phyloP scores from a whole-genome alignment of 768 basidiomycete genomes.

The Termitomyces sp. region DNA sequence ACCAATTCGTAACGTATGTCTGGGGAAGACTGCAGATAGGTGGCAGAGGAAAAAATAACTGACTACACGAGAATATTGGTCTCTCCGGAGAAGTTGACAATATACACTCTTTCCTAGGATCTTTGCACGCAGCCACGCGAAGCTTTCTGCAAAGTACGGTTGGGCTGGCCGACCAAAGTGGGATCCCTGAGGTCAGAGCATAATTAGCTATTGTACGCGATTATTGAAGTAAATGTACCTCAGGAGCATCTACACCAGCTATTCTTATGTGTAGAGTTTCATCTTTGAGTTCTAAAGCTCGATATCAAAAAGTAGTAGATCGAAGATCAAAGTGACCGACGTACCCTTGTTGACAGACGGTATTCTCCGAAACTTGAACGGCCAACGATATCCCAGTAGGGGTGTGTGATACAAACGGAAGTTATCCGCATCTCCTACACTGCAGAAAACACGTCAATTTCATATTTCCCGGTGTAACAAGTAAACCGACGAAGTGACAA shows the following conservation, averaged over 20 bases:
- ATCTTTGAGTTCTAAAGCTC: slow-evolving; percentile 63
- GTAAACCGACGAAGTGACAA: slow-evolving; percentile 67
- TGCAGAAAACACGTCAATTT: slow-evolving; percentile 20
- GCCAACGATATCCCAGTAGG: slow-evolving; percentile 68
- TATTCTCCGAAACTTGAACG: slow-evolving; percentile 62
- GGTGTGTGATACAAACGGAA: slow-evolving; percentile 89
- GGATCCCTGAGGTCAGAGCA: slow-evolving; percentile 44
- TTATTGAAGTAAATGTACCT: slow-evolving; percentile 43
- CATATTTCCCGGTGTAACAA: background rate
- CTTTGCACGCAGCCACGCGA: slow-evolving; percentile 62
- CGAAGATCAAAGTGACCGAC: background rate
- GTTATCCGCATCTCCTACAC: slow-evolving; percentile 86
- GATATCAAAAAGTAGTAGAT: background rate
- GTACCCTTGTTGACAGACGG: slow-evolving; percentile 59
- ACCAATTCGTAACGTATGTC: background rate
- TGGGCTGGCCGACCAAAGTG: slow-evolving; percentile 86
- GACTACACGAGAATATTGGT: slow-evolving; percentile 85
- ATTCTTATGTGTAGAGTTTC: slow-evolving; percentile 86
- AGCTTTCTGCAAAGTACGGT: slow-evolving; percentile 67
- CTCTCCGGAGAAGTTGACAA: slow-evolving; percentile 70
- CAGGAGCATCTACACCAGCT: slow-evolving; percentile 91
- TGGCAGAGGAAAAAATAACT: slow-evolving; percentile 21
- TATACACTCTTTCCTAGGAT: slow-evolving; percentile 59
- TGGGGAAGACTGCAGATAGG: background rate
- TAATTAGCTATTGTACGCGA: background rate